Conservation (phyloP, 768 basidiomycete genomes). For the Dioszegia hungarica region DNA sequence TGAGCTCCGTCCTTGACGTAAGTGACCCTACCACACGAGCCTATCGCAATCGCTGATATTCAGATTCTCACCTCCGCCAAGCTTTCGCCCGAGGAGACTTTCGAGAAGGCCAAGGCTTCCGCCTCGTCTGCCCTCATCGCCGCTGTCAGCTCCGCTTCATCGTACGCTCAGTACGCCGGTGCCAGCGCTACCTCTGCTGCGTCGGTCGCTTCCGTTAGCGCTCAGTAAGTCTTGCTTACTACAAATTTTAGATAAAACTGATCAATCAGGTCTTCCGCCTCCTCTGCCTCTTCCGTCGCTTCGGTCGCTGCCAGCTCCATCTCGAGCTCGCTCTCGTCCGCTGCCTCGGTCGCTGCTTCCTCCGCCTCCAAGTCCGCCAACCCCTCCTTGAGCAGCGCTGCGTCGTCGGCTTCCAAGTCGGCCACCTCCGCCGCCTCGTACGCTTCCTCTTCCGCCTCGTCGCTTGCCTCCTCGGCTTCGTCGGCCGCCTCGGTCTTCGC, state of each 20-base stretch:
- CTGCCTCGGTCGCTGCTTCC: slow-evolving; percentile 38
- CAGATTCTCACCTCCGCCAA: slow-evolving; percentile 48
- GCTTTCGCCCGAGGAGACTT: slow-evolving; percentile 46
- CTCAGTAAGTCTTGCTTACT: slow-evolving; percentile 29
- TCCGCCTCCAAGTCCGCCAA: slow-evolving; percentile 43
- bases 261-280: slow-evolving; percentile 42
- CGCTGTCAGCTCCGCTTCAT: slow-evolving; percentile 37
- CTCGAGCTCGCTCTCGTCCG: slow-evolving; percentile 36
- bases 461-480: slow-evolving; percentile 42
- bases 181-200: slow-evolving; percentile 45
- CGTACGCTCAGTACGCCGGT: slow-evolving; percentile 35
- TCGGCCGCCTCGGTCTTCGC: slow-evolving; percentile 37
- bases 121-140: slow-evolving; percentile 34
- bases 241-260: background rate
- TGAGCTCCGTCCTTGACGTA: slow-evolving; percentile 51
- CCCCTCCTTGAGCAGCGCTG: slow-evolving; percentile 33
- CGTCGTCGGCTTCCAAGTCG: slow-evolving; percentile 45
- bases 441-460: slow-evolving; percentile 44
- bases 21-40: slow-evolving; percentile 3
- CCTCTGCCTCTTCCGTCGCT: slow-evolving; percentile 37
- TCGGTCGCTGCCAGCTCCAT: slow-evolving; percentile 39
- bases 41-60: slow-evolving; percentile 40
- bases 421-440: slow-evolving; percentile 40
- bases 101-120: slow-evolving; percentile 43
- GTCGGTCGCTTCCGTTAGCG: slow-evolving; percentile 41